phyloP scores from a whole-genome alignment of 139 green algal species.

The Chlamydomonas incerta region DNA sequence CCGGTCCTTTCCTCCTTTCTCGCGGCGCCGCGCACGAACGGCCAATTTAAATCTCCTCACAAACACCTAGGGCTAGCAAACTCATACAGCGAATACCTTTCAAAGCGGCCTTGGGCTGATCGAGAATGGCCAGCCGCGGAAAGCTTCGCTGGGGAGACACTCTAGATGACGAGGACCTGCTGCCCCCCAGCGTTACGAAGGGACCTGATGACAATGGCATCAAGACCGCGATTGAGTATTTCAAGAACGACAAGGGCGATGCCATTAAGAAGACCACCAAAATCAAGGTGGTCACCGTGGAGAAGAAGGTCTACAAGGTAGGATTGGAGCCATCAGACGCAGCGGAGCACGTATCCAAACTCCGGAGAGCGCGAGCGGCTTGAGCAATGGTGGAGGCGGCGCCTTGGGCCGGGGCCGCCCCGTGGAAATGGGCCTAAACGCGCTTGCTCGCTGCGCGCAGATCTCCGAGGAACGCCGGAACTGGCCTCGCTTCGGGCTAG shows the following conservation, averaged over 20 bases:
- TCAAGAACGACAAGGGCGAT: slow-evolving; percentile 92
- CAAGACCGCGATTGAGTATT: slow-evolving; percentile 93
- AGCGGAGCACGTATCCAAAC: too few species aligned
- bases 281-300: slow-evolving; percentile 85
- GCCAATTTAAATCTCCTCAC: too few species aligned
- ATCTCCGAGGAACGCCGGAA: slow-evolving; percentile 75
- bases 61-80: too few species aligned
- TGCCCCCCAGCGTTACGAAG: slow-evolving; percentile 75
- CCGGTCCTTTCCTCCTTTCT: too few species aligned
- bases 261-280: slow-evolving; percentile 94
- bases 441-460: slow-evolving; percentile 47
- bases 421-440: background rate
- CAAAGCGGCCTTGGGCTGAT: too few species aligned
- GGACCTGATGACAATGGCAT: slow-evolving; percentile 93
- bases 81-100: too few species aligned
- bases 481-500: slow-evolving; percentile 92
- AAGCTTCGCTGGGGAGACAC: slow-evolving; percentile 91
- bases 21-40: too few species aligned
- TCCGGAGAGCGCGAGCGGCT: too few species aligned
- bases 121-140: background rate
- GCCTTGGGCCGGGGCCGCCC: background rate
- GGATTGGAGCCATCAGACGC: background rate
- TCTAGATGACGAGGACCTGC: slow-evolving; percentile 83
- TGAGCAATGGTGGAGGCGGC: background rate
- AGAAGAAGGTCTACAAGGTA: slow-evolving; percentile 95